Conservation (phyloP, 1,284 basidiomycete species). For the Phellinidium pouzarii region DNA sequence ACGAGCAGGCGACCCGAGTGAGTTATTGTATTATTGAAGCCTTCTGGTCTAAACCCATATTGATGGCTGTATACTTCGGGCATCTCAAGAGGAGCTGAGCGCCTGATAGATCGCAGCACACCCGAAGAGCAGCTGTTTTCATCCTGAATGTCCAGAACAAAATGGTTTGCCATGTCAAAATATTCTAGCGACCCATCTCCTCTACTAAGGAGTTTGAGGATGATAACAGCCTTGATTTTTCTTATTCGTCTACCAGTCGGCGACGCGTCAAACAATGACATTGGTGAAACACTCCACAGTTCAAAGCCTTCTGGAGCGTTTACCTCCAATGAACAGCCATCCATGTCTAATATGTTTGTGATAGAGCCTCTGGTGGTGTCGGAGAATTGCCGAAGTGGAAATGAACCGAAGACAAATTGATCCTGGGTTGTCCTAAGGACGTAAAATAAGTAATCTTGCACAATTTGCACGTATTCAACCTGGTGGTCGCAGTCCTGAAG, state of each 20-base stretch:
- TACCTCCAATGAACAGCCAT: not conserved
- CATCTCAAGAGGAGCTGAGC: not conserved
- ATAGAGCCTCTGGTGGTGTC: not conserved
- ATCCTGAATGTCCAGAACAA: not conserved
- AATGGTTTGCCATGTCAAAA: not conserved
- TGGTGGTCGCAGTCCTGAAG: not conserved
- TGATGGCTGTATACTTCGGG: not conserved
- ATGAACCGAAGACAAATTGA: not conserved
- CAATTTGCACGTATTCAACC: not conserved
- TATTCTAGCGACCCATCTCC: not conserved
- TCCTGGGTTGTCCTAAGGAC: not conserved
- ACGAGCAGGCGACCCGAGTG: not conserved
- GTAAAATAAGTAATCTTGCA: not conserved
- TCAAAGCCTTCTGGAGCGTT: not conserved
- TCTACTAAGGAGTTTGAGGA: not conserved
- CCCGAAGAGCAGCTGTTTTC: not conserved
- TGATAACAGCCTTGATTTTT: not conserved
- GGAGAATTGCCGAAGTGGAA: not conserved
- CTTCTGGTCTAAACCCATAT: not conserved
- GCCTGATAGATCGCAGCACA: not conserved
- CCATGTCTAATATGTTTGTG: not conserved
- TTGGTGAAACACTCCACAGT: not conserved
- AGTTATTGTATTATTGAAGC: not conserved
- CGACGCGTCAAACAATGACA: not conserved
- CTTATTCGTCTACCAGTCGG: not conserved